These are phyloP conservation scores for Hypholoma fasciculare DNA, from an alignment of 768 basidiomycete genomes.

Conservation along the genomic window DNA sequence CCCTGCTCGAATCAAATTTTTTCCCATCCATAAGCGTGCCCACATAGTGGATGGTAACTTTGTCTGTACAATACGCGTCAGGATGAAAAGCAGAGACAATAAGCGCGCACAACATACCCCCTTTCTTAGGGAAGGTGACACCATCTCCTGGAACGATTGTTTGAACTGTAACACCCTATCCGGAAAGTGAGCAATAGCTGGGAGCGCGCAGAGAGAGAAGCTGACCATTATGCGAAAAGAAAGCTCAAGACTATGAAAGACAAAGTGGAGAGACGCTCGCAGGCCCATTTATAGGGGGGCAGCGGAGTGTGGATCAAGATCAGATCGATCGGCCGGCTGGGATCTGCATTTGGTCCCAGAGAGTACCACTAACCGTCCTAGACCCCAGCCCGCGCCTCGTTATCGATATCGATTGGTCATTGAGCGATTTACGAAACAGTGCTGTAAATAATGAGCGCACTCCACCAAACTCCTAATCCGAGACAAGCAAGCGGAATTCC, in stretches of 20 bases:
- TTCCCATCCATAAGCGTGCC: constrained; percentile 66
- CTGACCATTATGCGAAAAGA: constrained; percentile 17
- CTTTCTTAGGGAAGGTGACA: constrained; percentile 60
- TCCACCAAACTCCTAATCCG: no score
- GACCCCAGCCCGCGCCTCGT: constrained; percentile 1
- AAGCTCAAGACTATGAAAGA: constrained; percentile 33
- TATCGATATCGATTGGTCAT: constrained; percentile 11
- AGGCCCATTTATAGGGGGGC: constrained; percentile 45
- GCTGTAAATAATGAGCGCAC: no score
- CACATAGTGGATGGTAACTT: constrained; percentile 76
- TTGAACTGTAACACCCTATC: constrained; percentile 73
- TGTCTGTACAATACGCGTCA: constrained; percentile 44
- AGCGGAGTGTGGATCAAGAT: constrained; percentile 80
- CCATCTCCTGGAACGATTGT: constrained; percentile 61
- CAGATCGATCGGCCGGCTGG: constrained; percentile 47
- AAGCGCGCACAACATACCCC: constrained; percentile 51
- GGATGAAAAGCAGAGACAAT: constrained; percentile 14
- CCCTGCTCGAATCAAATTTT: constrained; percentile 75
- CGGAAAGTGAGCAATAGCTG: background rate
- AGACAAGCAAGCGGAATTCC: no score
- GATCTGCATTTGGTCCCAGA: constrained; percentile 10
- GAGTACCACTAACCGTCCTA: background rate
- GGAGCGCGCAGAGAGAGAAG: constrained; percentile 5
- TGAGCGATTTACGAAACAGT: background rate
- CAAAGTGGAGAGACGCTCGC: constrained; percentile 25